phyloP scores from a whole-genome alignment of 495 filamentous ascomycete genomes.

The Cryomyces minteri region DNA sequence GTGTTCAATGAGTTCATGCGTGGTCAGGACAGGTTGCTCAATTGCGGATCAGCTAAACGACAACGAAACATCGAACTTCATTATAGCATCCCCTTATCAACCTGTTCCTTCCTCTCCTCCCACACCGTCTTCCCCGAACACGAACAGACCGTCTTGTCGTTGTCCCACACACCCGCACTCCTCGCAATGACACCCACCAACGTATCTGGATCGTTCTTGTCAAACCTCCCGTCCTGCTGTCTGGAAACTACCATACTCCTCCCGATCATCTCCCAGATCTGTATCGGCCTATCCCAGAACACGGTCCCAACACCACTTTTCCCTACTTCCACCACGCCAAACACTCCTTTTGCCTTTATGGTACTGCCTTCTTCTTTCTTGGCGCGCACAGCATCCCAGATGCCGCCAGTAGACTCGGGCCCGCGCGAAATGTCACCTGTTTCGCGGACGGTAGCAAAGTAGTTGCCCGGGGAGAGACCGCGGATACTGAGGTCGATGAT shows the following conservation, averaged over 20 bases:
- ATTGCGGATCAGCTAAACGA: too few species aligned
- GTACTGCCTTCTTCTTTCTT: slow-evolving; percentile 21
- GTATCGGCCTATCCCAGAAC: slow-evolving; percentile 62
- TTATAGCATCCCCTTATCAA: slow-evolving; percentile 69
- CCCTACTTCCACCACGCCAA: slow-evolving; percentile 60
- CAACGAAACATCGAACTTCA: too few species aligned
- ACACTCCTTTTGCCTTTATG: slow-evolving; percentile 36
- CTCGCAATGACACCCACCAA: slow-evolving; percentile 84
- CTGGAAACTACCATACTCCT: slow-evolving; percentile 68
- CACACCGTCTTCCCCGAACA: slow-evolving; percentile 96
- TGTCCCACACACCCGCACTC: slow-evolving; percentile 94
- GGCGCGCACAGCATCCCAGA: slow-evolving; percentile 48
- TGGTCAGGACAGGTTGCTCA: too few species aligned
- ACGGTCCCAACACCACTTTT: slow-evolving; percentile 48
- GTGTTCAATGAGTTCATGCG: too few species aligned
- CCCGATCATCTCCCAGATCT: slow-evolving; percentile 92
- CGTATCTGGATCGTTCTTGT: slow-evolving; percentile 59
- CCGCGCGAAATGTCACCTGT: slow-evolving; percentile 82
- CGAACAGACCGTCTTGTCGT: slow-evolving; percentile 89
- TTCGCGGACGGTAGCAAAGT: slow-evolving; percentile 65
- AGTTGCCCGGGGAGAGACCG: slow-evolving; percentile 64
- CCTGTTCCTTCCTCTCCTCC: slow-evolving; percentile 88
- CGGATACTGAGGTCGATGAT: slow-evolving; percentile 77
- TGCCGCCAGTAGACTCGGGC: slow-evolving; percentile 56
- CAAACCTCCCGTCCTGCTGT: slow-evolving; percentile 32